Base-by-base conservation (phyloP, 257 asterid species). In the Przewalskia tangutica region DNA sequence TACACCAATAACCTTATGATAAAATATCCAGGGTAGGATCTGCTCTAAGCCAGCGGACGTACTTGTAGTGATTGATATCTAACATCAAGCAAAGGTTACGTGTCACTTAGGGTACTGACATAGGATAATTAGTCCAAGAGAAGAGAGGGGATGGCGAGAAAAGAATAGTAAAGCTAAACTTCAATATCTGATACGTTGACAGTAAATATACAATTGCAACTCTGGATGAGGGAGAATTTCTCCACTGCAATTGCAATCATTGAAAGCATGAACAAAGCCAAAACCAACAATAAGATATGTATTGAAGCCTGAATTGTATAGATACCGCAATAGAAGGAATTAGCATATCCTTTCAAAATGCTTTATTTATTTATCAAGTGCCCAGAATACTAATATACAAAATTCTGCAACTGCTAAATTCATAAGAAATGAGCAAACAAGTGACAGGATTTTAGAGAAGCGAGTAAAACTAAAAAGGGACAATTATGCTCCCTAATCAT, bases 41-140 rank as follows among this genome's bases (percentile, higher is more conserved):
- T 93, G 97, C 86, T 94, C 96, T 87, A 94, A 88, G 83, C 96
- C 88, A 59, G 92, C 96, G 67, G 98, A 91, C 54, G 98, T 91
- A 85, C 93, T 94, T 51, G 97, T 89, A 48, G 93, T 91, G 70
- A 94, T 87, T 77, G 95, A 90, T 79, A 92, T 88, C 98, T 94
- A 90, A 42, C 23, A 44, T 18, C 51, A 5, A 7, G 18, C 6
- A 7, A 20, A 79, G 23, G 36, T 18, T n/a, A n/a, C 14, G 54
- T 18, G 62, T 36, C 54, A 20, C n/a, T 64, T 7, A 76, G 65
- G 18, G 27, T 55, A 84, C 62, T 18, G 12, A 65, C 23, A 17
- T 12, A 64, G 36, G 14, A 65, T 12, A 46, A 8, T 23, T 12
- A 84, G 14, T n/a, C 42, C 75, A 17, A 3, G 16, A 73, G 42